Evolutionary conservation across 306 rosid genomes (phyloP), one percentile per base, ranked within the genome.

Genomic region (Lablab purpureus): DNA sequence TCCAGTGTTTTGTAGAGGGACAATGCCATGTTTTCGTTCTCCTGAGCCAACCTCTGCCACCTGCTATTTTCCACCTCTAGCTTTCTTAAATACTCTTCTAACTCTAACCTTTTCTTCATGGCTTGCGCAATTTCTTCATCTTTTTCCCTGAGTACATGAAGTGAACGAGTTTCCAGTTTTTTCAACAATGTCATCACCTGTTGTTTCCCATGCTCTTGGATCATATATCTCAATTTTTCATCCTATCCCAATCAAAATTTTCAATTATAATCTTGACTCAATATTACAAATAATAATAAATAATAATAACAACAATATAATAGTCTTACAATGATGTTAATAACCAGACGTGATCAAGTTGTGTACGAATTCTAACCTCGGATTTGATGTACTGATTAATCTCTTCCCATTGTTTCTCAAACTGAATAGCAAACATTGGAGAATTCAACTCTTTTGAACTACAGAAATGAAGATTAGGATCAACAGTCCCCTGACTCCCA

Each of bases 11-110:
- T 86, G 72, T 81, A 80, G 0, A 95, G 75, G 2, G 88, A 62
- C n/a, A 85, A 37, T 6, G 84, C 89, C 74, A 73, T 80, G 9
- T 84, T 90, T 82, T 88, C 96, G 13, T 77, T 95, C 49, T 92
- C 98, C 15, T 76, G 74, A 3, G 90, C 94, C 45, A 78, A 62
- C 32, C 73, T 88, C 60, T 79, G 86, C 95, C 97, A 91, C 2
- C 79, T 77, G 40, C 70, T 86, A 28, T 87, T 92, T 72, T 95
- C 98, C 6, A 80, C 59, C 64, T 92, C 99, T n/a, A 91, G 27
- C 12, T 43, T 84, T 60, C 71, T 82, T 63, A 92, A 7, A 28
- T 84, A 76, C 21, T 77, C 83, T 78, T 91, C 91, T 0, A 95
- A 84, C 56, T 91, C 98, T 71, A 71, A 7, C 36, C 54, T 82